phyloP scores from a whole-genome alignment of 352 stramenopile genomes.

The Globisporangium abappressorium region DNA sequence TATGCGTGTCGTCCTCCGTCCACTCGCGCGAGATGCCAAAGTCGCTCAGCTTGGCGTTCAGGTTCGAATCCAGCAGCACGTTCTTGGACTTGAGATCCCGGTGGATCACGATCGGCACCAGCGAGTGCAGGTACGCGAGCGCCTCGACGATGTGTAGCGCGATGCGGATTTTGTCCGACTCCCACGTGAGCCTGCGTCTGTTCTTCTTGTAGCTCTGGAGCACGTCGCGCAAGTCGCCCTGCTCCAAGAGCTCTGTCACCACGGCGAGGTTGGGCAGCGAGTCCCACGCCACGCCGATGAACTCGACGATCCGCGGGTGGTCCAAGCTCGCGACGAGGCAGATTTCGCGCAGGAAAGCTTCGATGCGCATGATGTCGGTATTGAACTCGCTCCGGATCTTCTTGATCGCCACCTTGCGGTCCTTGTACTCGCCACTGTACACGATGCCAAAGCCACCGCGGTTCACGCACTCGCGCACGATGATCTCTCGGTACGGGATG shows the following conservation, averaged over 20 bases:
- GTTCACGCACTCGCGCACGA: conserved; percentile 10
- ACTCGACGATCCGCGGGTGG: neutral
- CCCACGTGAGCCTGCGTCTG: neutral
- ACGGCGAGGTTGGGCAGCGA: neutral
- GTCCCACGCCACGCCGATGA: neutral
- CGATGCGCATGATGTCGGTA: conserved; percentile 19
- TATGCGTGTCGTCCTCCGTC: neutral
- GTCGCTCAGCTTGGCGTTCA: conserved; percentile 51
- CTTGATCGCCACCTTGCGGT: conserved; percentile 26
- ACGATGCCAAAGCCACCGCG: conserved; percentile 28
- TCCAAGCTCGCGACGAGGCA: conserved; percentile 24
- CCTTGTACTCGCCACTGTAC: conserved; percentile 22
- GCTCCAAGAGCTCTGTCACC: neutral
- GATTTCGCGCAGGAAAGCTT: conserved; percentile 29
- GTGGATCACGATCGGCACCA: neutral
- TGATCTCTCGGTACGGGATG: conserved; percentile 15
- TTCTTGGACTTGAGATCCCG: neutral
- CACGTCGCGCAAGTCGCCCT: neutral
- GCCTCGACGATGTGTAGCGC: neutral
- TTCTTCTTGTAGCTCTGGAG: neutral
- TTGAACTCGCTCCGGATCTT: conserved; percentile 18
- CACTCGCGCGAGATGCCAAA: conserved; percentile 48
- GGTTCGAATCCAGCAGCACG: neutral
- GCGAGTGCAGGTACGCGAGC: neutral
- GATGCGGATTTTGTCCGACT: neutral